These are phyloP conservation scores for Solanum paucissectum DNA, from an alignment of 257 asterid species.

Conservation along the genomic window DNA sequence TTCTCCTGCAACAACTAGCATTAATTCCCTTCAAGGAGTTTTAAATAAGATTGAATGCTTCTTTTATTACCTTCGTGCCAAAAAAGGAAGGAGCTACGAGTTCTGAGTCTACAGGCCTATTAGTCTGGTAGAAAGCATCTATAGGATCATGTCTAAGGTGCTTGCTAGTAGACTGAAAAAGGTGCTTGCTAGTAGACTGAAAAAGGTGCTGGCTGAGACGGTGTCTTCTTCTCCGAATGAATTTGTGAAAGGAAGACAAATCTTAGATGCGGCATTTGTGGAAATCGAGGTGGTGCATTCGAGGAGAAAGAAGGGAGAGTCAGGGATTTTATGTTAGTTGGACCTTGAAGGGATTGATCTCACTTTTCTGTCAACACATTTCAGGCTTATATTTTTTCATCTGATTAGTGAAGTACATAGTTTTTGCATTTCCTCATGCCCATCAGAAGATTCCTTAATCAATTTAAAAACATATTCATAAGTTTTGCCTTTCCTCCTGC, in stretches of 20 bases:
- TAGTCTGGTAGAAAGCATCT: not conserved
- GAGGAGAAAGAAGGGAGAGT: not conserved
- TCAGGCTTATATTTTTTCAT: not conserved
- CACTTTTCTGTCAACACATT: not conserved
- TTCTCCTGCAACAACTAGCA: not conserved
- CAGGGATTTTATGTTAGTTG: not conserved
- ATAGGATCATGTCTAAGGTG: not conserved
- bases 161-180: too few species aligned
- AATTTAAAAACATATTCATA: not conserved
- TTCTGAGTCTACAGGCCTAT: not conserved
- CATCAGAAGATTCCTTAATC: not conserved
- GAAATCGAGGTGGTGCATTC: not conserved
- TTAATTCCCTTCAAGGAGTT: not conserved
- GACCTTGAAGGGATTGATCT: not conserved
- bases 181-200: not conserved
- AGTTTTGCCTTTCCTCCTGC: not conserved
- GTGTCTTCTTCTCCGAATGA: not conserved
- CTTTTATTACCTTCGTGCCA: not conserved
- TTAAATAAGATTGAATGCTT: not conserved
- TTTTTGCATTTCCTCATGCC: not conserved
- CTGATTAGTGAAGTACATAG: not conserved
- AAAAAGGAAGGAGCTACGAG: not conserved
- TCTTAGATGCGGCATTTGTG: not conserved
- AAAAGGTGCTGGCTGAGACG: not conserved
- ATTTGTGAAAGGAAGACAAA: not conserved